Evolutionary conservation across 2,329 filamentous ascomycete species (phyloP), one percentile per base, ranked within the genome.

Genomic region (Paecilomyces variotii): DNA sequence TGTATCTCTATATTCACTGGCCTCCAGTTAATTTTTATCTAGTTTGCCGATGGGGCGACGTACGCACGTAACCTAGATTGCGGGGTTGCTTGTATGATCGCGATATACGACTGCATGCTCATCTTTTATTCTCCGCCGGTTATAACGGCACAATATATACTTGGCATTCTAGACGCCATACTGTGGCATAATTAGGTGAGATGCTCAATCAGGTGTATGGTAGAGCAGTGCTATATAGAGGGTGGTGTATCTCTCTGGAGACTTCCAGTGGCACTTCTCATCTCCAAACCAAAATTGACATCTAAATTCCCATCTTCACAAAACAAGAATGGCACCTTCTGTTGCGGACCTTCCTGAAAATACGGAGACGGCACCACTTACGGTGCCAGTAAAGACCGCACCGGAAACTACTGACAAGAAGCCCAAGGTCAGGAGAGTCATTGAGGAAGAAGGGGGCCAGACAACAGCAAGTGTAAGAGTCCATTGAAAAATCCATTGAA

Each of bases 361-460:
- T 12, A 45, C 35, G 1, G 35, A 45, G 35, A 7, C 14, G n/a
- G 14, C 35, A 19, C 35, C 35, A n/a, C 3, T 45, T 7, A 19
- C n/a, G 2, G 35, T 45, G 14, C 35, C 35, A 3, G 14, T 45
- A 6, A 45, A 45, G 52, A 12, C 56, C 1, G 50, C 50, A n/a
- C 7, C 56, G 32, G 34, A 12, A 28, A 24, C 45, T 27, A 49
- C 39, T 4, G 39, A 57, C 7, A 49, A 14, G 1, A 63, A 63
- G 50, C 56, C 62, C 6, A 63, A 59, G 56, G 54, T 68, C 4
- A 55, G 65, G 52, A 59, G 65, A 49, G 53, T 59, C 3, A 65
- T 68, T 30, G 66, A 68, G 7, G 65, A 68, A 28, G 66, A 68
- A 56, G 64, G 64, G 2, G 63, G 56, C 14, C 62, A 61, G 6